Evolutionary conservation across 2,329 filamentous ascomycete genomes (phyloP), one percentile per base, ranked within the genome.

Genomic region (Botryotinia convoluta): DNA sequence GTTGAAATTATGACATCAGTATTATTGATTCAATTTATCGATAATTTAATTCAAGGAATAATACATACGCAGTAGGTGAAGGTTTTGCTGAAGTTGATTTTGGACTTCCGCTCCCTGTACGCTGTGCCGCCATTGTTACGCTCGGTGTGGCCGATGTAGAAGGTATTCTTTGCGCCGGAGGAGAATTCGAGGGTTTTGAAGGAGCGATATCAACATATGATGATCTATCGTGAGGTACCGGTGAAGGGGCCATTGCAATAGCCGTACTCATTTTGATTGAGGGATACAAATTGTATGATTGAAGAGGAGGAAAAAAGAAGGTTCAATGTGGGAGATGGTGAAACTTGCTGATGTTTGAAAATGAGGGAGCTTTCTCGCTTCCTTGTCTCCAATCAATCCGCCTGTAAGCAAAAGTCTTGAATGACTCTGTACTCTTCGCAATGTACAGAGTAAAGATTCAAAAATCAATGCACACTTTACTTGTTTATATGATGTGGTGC

Each of bases 221-320:
- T n/a, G 87, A 84, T 81, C 89, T 85, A 81, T 91, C 89, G 82
- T 91, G 89, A 77, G 89, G 89, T 83, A 89, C 89, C 80, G 89
- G 89, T 81, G 89, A 91, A 77, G 89, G 89, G 81, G 88, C 89
- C 89, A 91, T 91, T 79, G 89, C 88, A 81, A 91, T 87, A 82
- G 88, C 89, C 81, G 89, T 86, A 85, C 89, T 91, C 89, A 91
- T 91, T 81, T 79, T 90, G 76, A 71, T 62, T 42, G 74, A 62
- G 67, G 73, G 32, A 29, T 29, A 14, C n/a, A 35, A 48, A 9
- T 42, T 63, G 42, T 54, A n/a, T n/a, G 35, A 45, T 29, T 35
- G 14, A 68, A 69, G 74, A 72, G 73, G 60, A 35, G 48, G n/a
- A 29, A 39, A 39, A 29, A 37, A 26, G 44, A 59, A 18, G 44